Evolutionary conservation across 2,329 filamentous ascomycete species (phyloP).

Genomic region (Fusarium tupiense): DNA sequence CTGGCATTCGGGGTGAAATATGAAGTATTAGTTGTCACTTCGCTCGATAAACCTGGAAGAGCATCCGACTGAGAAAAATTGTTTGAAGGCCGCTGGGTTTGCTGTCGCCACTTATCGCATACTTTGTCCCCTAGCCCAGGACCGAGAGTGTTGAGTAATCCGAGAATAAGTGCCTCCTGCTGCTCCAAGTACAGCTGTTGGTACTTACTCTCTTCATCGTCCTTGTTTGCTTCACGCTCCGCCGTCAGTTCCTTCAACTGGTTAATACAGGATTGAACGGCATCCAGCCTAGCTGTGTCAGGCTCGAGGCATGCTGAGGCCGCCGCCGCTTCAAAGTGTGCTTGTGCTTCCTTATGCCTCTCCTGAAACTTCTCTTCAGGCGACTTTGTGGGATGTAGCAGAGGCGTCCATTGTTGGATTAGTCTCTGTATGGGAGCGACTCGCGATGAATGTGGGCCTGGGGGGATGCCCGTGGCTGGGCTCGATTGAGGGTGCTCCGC

Average conservation of each 20-base stretch:
- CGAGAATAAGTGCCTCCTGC: background rate
- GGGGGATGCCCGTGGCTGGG: too few relatives aligned
- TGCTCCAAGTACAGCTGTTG: background rate
- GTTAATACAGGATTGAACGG: background rate
- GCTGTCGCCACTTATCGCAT: background rate
- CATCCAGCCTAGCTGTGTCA: background rate
- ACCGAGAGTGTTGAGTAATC: background rate
- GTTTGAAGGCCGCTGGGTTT: background rate
- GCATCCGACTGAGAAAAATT: background rate
- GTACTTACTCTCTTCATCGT: background rate
- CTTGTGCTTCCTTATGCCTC: background rate
- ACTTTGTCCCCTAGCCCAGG: background rate
- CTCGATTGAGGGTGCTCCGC: background rate
- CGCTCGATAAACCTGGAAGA: background rate
- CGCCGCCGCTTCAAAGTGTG: background rate
- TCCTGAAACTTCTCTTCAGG: background rate
- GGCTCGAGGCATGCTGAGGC: accelerated
- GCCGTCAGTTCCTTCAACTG: accelerated
- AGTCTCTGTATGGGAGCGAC: background rate
- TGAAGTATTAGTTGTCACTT: background rate
- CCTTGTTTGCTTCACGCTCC: background rate
- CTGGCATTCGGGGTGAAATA: background rate
- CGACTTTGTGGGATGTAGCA: background rate
- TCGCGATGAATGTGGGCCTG: background rate
- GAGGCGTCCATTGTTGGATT: background rate